A percentile compares a stretch with the other conserved stretches of the same genome.
Evolutionary conservation across 306 rosid species (phyloP).

Genomic region (Cucumis sativus): Cucumber_9930_V3 NC_026659.2:15044001-15044500

Average conservation of each 20-base stretch:
- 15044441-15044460: constrained; percentile 18
- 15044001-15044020: constrained; percentile 26
- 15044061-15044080: constrained; percentile 12
- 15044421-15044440: constrained; percentile 13
- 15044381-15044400: constrained; percentile 14
- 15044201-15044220: neutral
- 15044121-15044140: neutral
- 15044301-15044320: constrained; percentile 48
- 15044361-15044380: neutral
- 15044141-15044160: constrained; percentile 21
- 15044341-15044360: neutral
- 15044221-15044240: constrained; percentile 9
- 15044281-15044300: neutral
- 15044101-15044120: constrained; percentile 6
- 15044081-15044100: constrained; percentile 14
- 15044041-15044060: neutral
- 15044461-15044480: constrained; percentile 14
- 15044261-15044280: neutral
- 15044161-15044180: constrained; percentile 17
- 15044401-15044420: neutral
- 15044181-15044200: constrained; percentile 35
- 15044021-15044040: constrained; percentile 27
- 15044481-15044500: constrained; percentile 8
- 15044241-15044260: constrained; percentile 12
- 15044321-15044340: constrained; percentile 29